A percentile compares a stretch with the other conserved stretches of the same genome.
phyloP scores from a whole-genome alignment of 495 filamentous ascomycete genomes.

The Tuber magnatum region DNA sequence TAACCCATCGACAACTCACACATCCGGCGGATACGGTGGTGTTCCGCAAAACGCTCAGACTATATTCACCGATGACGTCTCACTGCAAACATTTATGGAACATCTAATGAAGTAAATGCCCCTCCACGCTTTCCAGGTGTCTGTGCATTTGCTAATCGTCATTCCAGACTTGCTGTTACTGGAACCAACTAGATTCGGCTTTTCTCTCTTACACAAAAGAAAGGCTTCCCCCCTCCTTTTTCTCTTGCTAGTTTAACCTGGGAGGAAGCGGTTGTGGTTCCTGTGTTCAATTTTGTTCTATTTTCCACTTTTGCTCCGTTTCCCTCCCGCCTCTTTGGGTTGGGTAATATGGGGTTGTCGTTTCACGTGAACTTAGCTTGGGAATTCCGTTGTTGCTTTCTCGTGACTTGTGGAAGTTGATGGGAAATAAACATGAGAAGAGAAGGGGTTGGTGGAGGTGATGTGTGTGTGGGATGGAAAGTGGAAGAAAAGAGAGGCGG shows the following conservation, averaged over 20 bases:
- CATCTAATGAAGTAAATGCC: conserved; percentile 90
- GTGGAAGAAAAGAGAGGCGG: neutral
- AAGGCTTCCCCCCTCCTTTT: neutral
- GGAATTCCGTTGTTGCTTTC: neutral
- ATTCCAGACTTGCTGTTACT: conserved; percentile 54
- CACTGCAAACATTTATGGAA: conserved; percentile 98
- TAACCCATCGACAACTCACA: conserved; percentile 98
- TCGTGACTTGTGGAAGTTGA: neutral
- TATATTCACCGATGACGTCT: conserved; percentile 99
- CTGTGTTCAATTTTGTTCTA: neutral
- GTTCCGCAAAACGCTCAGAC: conserved; percentile 88
- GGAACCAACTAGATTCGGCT: conserved; percentile 50
- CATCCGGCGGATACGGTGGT: conserved; percentile 82
- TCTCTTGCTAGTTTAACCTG: neutral
- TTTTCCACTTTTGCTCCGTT: neutral
- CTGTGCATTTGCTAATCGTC: conserved; percentile 13
- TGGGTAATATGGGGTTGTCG: neutral
- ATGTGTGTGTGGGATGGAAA: neutral
- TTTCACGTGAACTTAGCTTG: neutral
- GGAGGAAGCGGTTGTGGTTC: neutral
- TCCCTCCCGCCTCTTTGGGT: neutral
- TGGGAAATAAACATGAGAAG: neutral
- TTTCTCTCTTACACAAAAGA: neutral
- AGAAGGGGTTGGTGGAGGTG: neutral
- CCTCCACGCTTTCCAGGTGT: neutral